These are phyloP conservation scores for Boletus coccyginus DNA, from an alignment of 768 basidiomycete genomes.

Conservation along the genomic window DNA sequence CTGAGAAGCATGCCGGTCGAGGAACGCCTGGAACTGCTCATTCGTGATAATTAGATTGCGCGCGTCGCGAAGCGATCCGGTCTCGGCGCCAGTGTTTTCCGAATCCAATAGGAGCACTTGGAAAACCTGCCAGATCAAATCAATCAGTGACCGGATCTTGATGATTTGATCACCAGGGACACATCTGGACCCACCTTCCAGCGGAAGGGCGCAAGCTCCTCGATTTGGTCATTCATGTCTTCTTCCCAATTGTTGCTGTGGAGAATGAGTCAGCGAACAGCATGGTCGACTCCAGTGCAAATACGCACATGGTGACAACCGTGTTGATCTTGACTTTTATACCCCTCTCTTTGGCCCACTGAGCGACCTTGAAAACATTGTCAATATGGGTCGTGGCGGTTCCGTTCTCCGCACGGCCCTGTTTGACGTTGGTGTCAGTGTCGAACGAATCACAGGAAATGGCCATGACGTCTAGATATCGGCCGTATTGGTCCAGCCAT, in stretches of 20 bases:
- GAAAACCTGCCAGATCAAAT: slow-evolving; percentile 27
- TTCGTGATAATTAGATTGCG: slow-evolving; percentile 23
- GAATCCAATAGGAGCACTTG: slow-evolving; percentile 36
- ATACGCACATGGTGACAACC: slow-evolving; percentile 29
- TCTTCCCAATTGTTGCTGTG: slow-evolving; percentile 37
- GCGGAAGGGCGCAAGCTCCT: slow-evolving; percentile 33
- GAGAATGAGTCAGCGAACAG: neutral
- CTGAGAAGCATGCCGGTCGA: neutral
- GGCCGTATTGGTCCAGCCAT: slow-evolving; percentile 39
- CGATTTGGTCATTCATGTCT: slow-evolving; percentile 39
- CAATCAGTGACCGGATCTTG: neutral
- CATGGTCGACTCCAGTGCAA: too few species aligned
- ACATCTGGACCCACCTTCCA: slow-evolving; percentile 34
- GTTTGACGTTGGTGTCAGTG: slow-evolving; percentile 33
- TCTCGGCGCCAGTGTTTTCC: slow-evolving; percentile 34
- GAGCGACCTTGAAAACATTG: slow-evolving; percentile 34
- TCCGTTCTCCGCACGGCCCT: slow-evolving; percentile 35
- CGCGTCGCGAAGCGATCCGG: slow-evolving; percentile 33
- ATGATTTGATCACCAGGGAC: neutral
- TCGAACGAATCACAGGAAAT: slow-evolving; percentile 43
- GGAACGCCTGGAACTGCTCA: neutral
- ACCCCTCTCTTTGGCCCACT: slow-evolving; percentile 34
- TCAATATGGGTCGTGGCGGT: slow-evolving; percentile 30
- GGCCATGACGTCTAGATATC: slow-evolving; percentile 41
- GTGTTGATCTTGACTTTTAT: slow-evolving; percentile 40